Conservation (phyloP, 495 filamentous ascomycete genomes). For the Penicillium alfredii region DNA sequence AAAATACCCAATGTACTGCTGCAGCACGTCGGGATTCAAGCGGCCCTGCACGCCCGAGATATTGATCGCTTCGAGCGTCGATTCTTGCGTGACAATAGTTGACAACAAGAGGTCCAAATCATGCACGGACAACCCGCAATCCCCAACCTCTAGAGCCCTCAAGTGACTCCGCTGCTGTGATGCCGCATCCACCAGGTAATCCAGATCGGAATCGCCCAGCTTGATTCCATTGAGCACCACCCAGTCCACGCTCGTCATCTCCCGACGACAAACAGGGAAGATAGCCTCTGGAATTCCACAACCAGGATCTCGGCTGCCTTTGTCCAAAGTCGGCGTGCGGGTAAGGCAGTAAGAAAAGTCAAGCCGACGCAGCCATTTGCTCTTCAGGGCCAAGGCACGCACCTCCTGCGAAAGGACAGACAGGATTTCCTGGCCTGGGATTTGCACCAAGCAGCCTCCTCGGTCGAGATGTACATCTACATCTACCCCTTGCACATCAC, state of each 20-base stretch:
- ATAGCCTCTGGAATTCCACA: constrained; percentile 77
- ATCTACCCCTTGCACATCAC: constrained; percentile 58
- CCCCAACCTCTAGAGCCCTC: constrained; percentile 74
- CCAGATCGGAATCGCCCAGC: constrained; percentile 74
- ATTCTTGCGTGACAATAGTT: constrained; percentile 51
- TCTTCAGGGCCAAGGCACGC: constrained; percentile 63
- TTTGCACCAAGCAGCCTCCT: constrained; percentile 48
- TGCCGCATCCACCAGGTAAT: constrained; percentile 63
- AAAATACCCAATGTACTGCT: constrained; percentile 59
- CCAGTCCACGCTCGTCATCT: constrained; percentile 73
- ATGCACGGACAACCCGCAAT: constrained; percentile 61
- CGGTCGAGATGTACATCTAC: constrained; percentile 55
- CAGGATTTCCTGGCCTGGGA: constrained; percentile 53
- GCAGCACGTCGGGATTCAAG: constrained; percentile 56
- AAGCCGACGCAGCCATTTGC: constrained; percentile 54
- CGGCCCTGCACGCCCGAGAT: constrained; percentile 72
- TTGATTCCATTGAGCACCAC: constrained; percentile 77
- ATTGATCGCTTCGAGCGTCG: constrained; percentile 69
- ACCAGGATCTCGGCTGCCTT: constrained; percentile 54
- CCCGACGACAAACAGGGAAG: constrained; percentile 66
- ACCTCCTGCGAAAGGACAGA: constrained; percentile 68
- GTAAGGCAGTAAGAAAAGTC: constrained; percentile 58
- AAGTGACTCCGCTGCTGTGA: constrained; percentile 60
- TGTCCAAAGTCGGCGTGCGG: constrained; percentile 45
- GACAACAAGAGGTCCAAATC: constrained; percentile 41